Evolutionary conservation across 139 green algal species (phyloP).

Genomic region (Pleodorina starrii): DNA sequence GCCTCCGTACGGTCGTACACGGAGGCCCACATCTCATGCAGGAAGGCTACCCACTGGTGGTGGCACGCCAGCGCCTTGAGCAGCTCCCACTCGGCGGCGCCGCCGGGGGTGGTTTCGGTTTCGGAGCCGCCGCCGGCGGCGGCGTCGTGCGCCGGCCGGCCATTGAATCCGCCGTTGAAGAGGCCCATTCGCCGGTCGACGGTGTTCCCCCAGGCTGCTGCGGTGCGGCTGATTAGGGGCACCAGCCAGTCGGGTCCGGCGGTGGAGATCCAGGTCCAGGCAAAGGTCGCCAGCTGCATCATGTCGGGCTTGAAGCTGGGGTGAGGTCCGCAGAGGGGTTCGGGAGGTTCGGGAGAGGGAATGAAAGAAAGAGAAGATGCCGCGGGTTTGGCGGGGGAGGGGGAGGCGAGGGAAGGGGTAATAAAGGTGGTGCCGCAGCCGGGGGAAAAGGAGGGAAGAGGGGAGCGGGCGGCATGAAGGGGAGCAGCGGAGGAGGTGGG

Average conservation of each 20-base stretch:
- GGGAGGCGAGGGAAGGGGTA: too few species aligned
- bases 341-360: too few species aligned
- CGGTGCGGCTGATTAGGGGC: slow-evolving; percentile 68
- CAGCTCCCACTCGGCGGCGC: slow-evolving; percentile 29
- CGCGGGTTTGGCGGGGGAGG: too few species aligned
- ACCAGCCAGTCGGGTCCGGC: slow-evolving; percentile 61
- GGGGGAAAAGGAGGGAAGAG: too few species aligned
- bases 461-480: too few species aligned
- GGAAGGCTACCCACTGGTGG: slow-evolving; percentile 53
- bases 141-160: not conserved
- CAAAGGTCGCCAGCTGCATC: slow-evolving; percentile 68
- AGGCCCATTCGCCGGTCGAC: slow-evolving; percentile 72
- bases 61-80: slow-evolving; percentile 50
- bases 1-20: slow-evolving; percentile 35
- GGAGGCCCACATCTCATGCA: slow-evolving; percentile 57
- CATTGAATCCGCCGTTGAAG: slow-evolving; percentile 69
- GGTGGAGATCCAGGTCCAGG: slow-evolving; percentile 77
- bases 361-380: too few species aligned
- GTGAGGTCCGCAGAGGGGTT: too few species aligned
- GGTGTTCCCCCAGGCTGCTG: slow-evolving; percentile 71
- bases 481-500: too few species aligned
- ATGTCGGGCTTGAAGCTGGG: slow-evolving; percentile 62
- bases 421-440: too few species aligned
- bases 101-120: not conserved
- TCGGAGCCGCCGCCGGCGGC: too few species aligned